Evolutionary conservation across 2,329 filamentous ascomycete genomes (phyloP), one percentile per base, ranked within the genome.

Genomic region (Domatiomyces catenatus): DNA sequence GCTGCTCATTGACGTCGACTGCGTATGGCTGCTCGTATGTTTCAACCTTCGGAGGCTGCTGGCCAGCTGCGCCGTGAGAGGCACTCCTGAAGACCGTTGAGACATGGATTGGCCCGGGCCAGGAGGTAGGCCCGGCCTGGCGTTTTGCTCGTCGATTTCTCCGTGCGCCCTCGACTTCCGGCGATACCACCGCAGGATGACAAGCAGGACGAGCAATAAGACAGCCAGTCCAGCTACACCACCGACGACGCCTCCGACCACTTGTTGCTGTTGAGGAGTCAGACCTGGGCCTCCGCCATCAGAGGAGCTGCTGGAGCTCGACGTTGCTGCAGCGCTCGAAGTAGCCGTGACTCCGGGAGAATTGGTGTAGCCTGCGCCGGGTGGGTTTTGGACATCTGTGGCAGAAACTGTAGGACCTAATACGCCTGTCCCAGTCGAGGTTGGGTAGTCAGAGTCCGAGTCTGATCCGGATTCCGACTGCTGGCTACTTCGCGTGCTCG

Each of bases 181-280:
- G 54, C 72, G 71, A 61, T 75, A 76, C 59, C 75, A 73, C 52
- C 71, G 68, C 46, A 77, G 65, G 49, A 79, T 63, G 28, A 79
- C 62, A 48, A 81, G 61, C 8, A 78, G 61, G 28, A 75, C 64
- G 8, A 73, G 60, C 7, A 76, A 59, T 6, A 77, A 60, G 6
- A 77, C 60, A 10, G 76, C 73, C 32, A 75, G 60, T 24, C 77
- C 79, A 32, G 77, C 76, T 47, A 80, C 69, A 45, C 77, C 77
- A 15, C 79, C 79, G 22, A 82, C 70, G n/a, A 81, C 75, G 46
- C 77, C 77, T 6, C 79, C 79, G 18, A 80, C 76, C 2, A 81
- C 73, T 52, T 71, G 15, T 72, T 71, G 20, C 74, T 76, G 44
- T 68, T 63, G 28, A 61, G 60, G 58, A 4, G 52, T 56, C 12